phyloP scores from a whole-genome alignment of 2,329 filamentous ascomycete species.

The Sporothrix humicola region DNA sequence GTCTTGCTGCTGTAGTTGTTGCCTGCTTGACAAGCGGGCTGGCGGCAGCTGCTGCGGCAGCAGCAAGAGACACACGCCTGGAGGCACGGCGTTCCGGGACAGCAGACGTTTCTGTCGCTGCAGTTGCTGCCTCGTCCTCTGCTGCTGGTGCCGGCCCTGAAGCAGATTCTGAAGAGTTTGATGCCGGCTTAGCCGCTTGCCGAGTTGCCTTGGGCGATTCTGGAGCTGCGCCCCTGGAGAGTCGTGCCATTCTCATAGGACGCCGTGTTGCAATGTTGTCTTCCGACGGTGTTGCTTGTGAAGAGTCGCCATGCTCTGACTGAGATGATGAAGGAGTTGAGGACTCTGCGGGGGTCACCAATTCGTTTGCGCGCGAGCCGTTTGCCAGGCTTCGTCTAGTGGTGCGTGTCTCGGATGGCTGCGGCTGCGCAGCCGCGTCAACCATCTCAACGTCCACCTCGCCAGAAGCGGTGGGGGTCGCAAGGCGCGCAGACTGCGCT shows the following conservation, averaged over 20 bases:
- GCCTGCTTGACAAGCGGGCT: constrained; percentile 9
- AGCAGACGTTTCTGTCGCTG: not conserved
- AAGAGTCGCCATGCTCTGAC: not conserved
- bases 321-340: not conserved
- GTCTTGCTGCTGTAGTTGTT: not conserved
- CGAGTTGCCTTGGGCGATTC: constrained; percentile 16
- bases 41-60: not conserved
- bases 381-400: not conserved
- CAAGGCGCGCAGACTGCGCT: not conserved
- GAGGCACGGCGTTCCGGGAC: constrained; percentile 4
- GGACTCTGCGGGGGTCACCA: too few species aligned
- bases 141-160: constrained; percentile 6
- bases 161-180: not conserved
- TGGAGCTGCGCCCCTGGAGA: not conserved
- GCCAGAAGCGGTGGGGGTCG: not conserved
- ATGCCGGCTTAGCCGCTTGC: not conserved
- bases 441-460: not conserved
- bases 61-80: constrained; percentile 22
- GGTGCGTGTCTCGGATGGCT: not conserved
- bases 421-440: not conserved
- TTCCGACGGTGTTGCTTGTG: not conserved
- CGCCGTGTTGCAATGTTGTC: constrained; percentile 31
- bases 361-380: not conserved
- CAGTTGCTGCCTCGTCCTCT: not conserved
- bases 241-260: constrained; percentile 32